Evolutionary conservation across 192 early-diverging fungal species (phyloP).

Genomic region (Neocallimastix lanati): DNA sequence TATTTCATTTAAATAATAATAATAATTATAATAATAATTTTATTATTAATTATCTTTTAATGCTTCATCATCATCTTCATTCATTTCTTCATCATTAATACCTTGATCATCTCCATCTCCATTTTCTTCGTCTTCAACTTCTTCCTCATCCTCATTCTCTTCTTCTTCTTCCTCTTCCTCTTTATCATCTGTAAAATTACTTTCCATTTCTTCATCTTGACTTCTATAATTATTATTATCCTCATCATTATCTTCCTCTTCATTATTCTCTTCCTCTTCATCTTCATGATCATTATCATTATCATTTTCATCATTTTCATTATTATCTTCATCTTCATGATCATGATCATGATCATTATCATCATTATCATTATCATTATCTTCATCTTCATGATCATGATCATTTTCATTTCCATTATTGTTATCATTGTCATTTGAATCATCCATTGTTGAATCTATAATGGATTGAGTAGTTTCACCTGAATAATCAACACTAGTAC

Average conservation of each 20-base stretch:
- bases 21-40: too few relatives aligned
- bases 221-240: background rate
- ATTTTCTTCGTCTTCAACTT: too few relatives aligned
- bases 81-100: background rate
- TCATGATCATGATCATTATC: background rate
- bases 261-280: background rate
- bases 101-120: background rate
- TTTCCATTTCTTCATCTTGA: background rate
- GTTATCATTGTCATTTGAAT: background rate
- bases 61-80: too few relatives aligned
- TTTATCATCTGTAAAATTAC: too few relatives aligned
- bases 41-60: too few relatives aligned
- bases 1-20: too few relatives aligned
- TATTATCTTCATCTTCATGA: background rate
- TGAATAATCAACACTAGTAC: background rate
- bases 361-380: background rate
- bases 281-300: background rate
- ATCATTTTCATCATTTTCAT: too few relatives aligned
- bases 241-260: background rate
- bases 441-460: background rate
- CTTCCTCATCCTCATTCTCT: too few relatives aligned
- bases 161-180: too few relatives aligned
- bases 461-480: background rate
- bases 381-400: background rate
- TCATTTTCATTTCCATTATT: background rate